phyloP scores from a whole-genome alignment of 2,329 filamentous ascomycete species.

The Canariomyces notabilis region DNA sequence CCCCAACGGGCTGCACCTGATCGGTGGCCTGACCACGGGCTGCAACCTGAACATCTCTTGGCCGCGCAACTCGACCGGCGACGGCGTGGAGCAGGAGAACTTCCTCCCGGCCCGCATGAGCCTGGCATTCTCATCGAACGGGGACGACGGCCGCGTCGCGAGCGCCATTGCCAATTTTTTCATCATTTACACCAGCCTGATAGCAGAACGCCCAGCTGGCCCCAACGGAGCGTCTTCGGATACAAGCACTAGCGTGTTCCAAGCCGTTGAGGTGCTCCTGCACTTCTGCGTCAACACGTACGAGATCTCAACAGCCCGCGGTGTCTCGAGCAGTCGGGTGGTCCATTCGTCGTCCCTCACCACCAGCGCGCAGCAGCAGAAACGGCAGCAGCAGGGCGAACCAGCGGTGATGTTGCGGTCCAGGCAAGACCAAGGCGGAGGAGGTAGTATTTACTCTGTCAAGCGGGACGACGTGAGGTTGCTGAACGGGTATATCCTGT shows the following conservation, averaged over 20 bases:
- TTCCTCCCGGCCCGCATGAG: slow-evolving; percentile 21
- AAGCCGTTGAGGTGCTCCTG: slow-evolving; percentile 28
- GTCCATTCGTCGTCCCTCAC: slow-evolving; percentile 17
- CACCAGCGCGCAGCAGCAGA: slow-evolving; percentile 1
- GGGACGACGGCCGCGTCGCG: slow-evolving; percentile 13
- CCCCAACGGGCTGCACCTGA: slow-evolving; percentile 21
- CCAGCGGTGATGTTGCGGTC: not conserved
- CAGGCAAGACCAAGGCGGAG: not conserved
- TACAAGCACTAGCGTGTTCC: slow-evolving; percentile 12
- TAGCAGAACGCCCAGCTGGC: not conserved
- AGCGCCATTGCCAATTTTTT: slow-evolving; percentile 28
- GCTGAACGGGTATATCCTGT: slow-evolving; percentile 19
- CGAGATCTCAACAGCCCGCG: slow-evolving; percentile 11
- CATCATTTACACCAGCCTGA: slow-evolving; percentile 26
- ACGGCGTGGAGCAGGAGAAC: not conserved
- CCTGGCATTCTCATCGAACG: slow-evolving; percentile 22
- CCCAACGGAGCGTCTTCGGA: not conserved
- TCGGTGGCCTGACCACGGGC: slow-evolving; percentile 16
- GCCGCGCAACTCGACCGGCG: not conserved
- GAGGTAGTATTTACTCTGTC: slow-evolving; percentile 19
- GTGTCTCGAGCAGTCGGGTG: slow-evolving; percentile 14
- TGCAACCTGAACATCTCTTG: slow-evolving; percentile 25
- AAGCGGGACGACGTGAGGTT: slow-evolving; percentile 14
- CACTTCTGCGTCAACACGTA: slow-evolving; percentile 29
- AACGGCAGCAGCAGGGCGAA: not conserved